Evolutionary conservation across 257 asterid genomes (phyloP).

Genomic region (Solanum boliviense): DNA sequence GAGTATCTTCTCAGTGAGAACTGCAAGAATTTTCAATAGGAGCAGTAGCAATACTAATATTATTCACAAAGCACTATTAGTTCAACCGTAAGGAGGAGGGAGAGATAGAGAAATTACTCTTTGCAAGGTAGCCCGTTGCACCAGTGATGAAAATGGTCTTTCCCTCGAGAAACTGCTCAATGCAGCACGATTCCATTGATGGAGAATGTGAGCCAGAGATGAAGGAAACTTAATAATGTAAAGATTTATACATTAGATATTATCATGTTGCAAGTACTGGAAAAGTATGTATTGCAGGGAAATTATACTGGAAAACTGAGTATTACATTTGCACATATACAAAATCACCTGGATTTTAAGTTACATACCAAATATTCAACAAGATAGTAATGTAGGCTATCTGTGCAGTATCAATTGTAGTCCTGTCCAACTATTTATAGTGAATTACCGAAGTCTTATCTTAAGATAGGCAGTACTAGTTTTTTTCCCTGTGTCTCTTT

Average conservation of each 20-base stretch:
- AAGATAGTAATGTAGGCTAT: background rate
- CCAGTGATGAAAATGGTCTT: background rate
- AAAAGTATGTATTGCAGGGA: too few relatives aligned
- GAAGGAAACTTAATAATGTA: background rate
- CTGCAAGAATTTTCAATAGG: constrained; percentile 3
- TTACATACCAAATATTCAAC: background rate
- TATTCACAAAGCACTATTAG: background rate
- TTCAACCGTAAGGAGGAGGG: background rate
- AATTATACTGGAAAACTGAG: too few relatives aligned
- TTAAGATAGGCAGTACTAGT: background rate
- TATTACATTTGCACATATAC: too few relatives aligned
- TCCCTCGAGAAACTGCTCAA: background rate
- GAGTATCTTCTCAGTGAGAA: constrained; percentile 36
- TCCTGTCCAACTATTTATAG: background rate
- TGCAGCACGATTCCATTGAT: background rate
- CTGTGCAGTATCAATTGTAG: background rate
- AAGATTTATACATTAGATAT: background rate
- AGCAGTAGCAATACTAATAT: background rate
- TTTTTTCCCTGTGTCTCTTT: background rate
- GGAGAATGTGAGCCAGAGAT: background rate
- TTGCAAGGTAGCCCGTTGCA: background rate
- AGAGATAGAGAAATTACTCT: background rate
- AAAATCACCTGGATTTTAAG: background rate
- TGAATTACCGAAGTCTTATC: background rate
- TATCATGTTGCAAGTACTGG: too few relatives aligned